Base-by-base conservation (phyloP, 352 stramenopile species). In the Pythium plurisporium region DNA sequence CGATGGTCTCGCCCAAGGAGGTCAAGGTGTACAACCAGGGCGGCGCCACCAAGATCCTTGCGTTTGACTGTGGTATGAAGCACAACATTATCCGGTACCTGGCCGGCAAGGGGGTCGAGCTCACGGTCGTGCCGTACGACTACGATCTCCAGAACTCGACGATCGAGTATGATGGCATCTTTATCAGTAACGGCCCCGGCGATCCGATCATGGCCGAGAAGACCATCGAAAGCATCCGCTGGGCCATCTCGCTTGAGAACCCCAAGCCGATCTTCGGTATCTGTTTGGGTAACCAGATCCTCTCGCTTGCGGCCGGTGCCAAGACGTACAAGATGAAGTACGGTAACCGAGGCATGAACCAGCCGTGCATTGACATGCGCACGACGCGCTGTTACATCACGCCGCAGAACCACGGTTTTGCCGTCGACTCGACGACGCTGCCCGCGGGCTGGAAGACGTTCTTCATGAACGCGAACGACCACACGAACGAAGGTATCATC, bases 41-140 rank as follows among this genome's bases (percentile, higher is more conserved):
- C 62, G 76, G 57, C 26, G 55, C 45, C 25, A 67, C 74, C 26
- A 80, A 77, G 63, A 98, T 99, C 59, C 63, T 98, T 57, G 96
- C 91, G 12, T 96, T 97, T 64, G 91, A 98, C 78, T 98, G 96
- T 64, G 95, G 96, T 33, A 98, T 98, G 81, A 99, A 99, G 76
- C 90, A 94, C 80, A 99, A 99, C 73, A 99, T 99, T 64, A 96
- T 99, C 64, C 89, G 94, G 9, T 97, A 97, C 64, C 74, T 98
- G n/a, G 73, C 58, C 12, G 63, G 68, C 34, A 85, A 94, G 62
- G 87, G 86, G 51, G 90, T 97, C 10, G 76, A 97, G 73, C 75
- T 98, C 42, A 96, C 76, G 31, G 87, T 98, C 44, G 95, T 99
- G 55, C 94, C 95, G 5, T 98, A 87, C 66, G 76, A 96, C 74